Percentiles rank a stretch among this genome's conserved stretches.
These are phyloP conservation scores for Solanum sitiens DNA, from an alignment of 257 asterid species.

Conservation along the genomic window DNA sequence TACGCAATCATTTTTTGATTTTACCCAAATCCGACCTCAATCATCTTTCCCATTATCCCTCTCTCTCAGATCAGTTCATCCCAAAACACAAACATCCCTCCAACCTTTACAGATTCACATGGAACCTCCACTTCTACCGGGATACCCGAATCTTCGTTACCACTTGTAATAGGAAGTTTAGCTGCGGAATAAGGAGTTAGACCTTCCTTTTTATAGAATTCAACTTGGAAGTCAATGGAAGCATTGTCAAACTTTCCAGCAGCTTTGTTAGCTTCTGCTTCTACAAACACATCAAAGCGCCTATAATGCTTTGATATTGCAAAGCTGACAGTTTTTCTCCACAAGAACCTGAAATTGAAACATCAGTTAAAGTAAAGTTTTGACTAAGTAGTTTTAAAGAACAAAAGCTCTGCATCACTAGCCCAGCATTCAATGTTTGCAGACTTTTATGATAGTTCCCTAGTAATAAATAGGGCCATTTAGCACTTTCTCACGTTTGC, in stretches of 20 bases:
- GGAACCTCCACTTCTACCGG: no score
- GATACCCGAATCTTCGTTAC: constrained; percentile 15
- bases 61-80: no score
- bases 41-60: no score
- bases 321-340: constrained; percentile 89
- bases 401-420: neutral
- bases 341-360: constrained; percentile 47
- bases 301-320: constrained; percentile 89
- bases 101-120: no score
- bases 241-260: constrained; percentile 76
- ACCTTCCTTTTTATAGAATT: constrained; percentile 79
- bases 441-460: neutral
- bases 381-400: neutral
- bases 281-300: constrained; percentile 85
- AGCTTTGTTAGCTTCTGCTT: constrained; percentile 95
- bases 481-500: neutral
- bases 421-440: neutral
- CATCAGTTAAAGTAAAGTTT: neutral
- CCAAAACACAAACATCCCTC: no score
- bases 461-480: neutral
- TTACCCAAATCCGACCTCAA: no score
- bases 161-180: constrained; percentile 78
- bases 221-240: constrained; percentile 84
- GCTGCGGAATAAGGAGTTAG: constrained; percentile 63
- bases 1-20: no score